Conservation (phyloP, 1,284 basidiomycete genomes). For the Fistulinella cinereoalba region DNA sequence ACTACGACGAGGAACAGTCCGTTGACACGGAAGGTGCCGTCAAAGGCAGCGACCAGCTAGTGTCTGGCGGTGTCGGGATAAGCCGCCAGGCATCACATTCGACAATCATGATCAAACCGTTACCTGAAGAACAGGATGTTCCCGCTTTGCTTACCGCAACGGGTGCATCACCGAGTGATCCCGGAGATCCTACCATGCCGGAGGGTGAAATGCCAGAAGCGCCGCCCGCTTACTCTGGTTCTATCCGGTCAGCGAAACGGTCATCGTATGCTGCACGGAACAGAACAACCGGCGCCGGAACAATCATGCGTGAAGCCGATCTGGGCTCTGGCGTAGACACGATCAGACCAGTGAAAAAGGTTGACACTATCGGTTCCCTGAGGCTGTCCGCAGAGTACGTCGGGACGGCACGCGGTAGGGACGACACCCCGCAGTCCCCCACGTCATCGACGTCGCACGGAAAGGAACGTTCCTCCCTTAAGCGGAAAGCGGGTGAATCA, state of each 20-base stretch:
- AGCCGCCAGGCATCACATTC: constrained; percentile 60
- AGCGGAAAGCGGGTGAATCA: constrained; percentile 51
- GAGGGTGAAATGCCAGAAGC: constrained; percentile 42
- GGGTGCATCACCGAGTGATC: constrained; percentile 38
- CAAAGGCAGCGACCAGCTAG: constrained; percentile 58
- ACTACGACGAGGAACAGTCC: constrained; percentile 47
- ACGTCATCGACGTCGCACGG: constrained; percentile 44
- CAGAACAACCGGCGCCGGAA: constrained; percentile 62
- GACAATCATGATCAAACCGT: constrained; percentile 62
- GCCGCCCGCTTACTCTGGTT: constrained; percentile 61
- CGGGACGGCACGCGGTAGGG: constrained; percentile 60
- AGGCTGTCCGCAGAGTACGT: constrained; percentile 79
- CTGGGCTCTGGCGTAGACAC: constrained; percentile 84
- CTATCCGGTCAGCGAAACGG: constrained; percentile 53
- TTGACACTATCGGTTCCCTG: constrained; percentile 78
- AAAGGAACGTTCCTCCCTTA: constrained; percentile 40
- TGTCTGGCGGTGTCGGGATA: constrained; percentile 43
- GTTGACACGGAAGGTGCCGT: constrained; percentile 58
- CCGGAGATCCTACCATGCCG: too few species aligned
- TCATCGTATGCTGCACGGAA: constrained; percentile 75
- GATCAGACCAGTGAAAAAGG: constrained; percentile 89
- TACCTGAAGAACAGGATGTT: constrained; percentile 41
- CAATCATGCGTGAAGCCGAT: constrained; percentile 76
- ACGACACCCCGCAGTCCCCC: constrained; percentile 43
- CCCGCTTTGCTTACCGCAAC: constrained; percentile 38